These are phyloP conservation scores for Antitrichia curtipendula DNA, from an alignment of 225 moss, liverwort and hornwort genomes.

Conservation along the genomic window DNA sequence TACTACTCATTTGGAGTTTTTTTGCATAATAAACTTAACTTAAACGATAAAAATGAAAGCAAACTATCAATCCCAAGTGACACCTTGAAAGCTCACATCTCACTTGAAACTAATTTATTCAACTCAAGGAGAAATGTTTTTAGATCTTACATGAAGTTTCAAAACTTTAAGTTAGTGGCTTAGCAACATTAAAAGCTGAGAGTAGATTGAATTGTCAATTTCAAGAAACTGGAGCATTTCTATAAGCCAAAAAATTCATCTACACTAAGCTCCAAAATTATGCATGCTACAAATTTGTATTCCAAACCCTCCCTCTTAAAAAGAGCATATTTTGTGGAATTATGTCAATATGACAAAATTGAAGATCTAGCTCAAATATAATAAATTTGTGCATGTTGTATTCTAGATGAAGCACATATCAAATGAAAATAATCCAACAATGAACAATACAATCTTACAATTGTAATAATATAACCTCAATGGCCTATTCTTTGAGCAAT, in stretches of 20 bases:
- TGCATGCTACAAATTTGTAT: neutral
- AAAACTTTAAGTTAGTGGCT: neutral
- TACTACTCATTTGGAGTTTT: too few relatives aligned
- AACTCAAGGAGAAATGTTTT: neutral
- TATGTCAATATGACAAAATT: neutral
- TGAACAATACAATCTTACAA: neutral
- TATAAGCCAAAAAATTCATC: neutral
- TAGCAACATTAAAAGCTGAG: neutral
- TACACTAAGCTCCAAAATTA: neutral
- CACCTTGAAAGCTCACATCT: too few relatives aligned
- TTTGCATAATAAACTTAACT: too few relatives aligned
- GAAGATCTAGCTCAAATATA: neutral
- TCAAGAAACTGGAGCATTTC: neutral
- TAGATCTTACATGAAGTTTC: neutral
- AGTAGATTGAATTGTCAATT: neutral
- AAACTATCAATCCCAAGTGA: too few relatives aligned
- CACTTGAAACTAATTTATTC: neutral
- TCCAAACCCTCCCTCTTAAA: neutral
- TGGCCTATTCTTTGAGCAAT: neutral
- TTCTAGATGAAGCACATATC: neutral
- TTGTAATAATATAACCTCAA: neutral
- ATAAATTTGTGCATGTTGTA: neutral
- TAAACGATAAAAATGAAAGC: too few relatives aligned
- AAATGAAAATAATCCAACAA: neutral
- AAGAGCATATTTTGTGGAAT: neutral